Evolutionary conservation across 495 filamentous ascomycete genomes (phyloP).

Genomic region (Xylaria bambusicola): DNA sequence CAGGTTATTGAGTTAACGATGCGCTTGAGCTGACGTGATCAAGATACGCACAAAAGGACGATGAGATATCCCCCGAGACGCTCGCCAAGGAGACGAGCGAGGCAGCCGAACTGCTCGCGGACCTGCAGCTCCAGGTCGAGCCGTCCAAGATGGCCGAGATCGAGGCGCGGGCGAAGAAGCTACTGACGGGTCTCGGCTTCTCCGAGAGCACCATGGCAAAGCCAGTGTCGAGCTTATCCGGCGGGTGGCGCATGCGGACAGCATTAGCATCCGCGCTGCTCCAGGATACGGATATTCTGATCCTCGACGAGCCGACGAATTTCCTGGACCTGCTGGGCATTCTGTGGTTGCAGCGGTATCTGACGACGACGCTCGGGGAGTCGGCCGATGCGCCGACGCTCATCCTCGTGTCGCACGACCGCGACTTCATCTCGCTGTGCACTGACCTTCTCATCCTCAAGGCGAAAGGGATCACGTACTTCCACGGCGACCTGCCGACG

Average conservation of each 20-base stretch:
- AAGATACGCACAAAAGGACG: constrained; percentile 56
- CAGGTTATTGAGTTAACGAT: too few species aligned
- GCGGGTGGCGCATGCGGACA: constrained; percentile 78
- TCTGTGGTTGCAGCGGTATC: constrained; percentile 76
- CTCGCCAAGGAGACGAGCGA: constrained; percentile 63
- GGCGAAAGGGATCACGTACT: constrained; percentile 65
- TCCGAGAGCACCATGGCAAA: constrained; percentile 55
- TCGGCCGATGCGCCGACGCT: constrained; percentile 50
- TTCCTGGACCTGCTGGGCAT: constrained; percentile 81
- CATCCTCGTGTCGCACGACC: constrained; percentile 78
- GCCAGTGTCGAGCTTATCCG: constrained; percentile 65
- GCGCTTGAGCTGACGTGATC: background rate
- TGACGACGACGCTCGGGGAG: constrained; percentile 50
- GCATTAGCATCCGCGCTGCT: constrained; percentile 66
- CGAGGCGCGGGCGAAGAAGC: constrained; percentile 62
- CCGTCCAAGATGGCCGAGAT: constrained; percentile 51
- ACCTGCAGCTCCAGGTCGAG: constrained; percentile 61
- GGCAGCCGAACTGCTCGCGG: constrained; percentile 62
- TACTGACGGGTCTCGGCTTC: constrained; percentile 74
- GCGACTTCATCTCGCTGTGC: constrained; percentile 70
- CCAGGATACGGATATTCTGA: constrained; percentile 72
- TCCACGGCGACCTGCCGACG: constrained; percentile 67
- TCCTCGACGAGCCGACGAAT: constrained; percentile 87
- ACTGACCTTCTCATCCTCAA: constrained; percentile 75
- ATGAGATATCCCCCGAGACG: constrained; percentile 54